A percentile compares a stretch with the other conserved stretches of the same genome.
Evolutionary conservation across 2,329 filamentous ascomycete species (phyloP).

Genomic region (Sclerotinia glacialis): DNA sequence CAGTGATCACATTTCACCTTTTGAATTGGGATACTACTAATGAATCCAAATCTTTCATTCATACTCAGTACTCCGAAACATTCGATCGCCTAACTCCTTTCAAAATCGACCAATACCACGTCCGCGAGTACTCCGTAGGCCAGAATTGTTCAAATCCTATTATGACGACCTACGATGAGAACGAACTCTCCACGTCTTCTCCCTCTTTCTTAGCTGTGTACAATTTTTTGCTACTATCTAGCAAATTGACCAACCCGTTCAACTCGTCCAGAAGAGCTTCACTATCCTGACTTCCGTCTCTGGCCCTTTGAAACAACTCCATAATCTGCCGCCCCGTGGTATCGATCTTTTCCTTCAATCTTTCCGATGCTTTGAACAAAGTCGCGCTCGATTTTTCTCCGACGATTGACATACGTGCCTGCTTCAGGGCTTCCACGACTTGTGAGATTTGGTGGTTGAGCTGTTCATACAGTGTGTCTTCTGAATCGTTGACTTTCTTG

Average conservation of each 20-base stretch:
- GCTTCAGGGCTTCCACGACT: slow-evolving; percentile 21
- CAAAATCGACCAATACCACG: background rate
- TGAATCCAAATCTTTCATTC: slow-evolving; percentile 17
- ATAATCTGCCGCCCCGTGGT: slow-evolving; percentile 25
- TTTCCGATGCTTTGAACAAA: slow-evolving; percentile 21
- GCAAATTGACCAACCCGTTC: slow-evolving; percentile 25
- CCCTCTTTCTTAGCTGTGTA: slow-evolving; percentile 16
- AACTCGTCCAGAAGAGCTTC: slow-evolving; percentile 30
- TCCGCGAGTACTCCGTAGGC: background rate
- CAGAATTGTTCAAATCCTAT: background rate
- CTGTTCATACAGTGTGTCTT: slow-evolving; percentile 7
- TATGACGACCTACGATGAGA: background rate
- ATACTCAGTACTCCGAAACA: background rate
- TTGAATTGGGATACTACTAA: slow-evolving; percentile 39
- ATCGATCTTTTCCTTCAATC: slow-evolving; percentile 28
- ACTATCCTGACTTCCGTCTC: slow-evolving; percentile 27
- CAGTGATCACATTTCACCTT: slow-evolving; percentile 24
- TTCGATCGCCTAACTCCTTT: background rate
- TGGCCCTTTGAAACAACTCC: slow-evolving; percentile 25
- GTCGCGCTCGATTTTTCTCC: slow-evolving; percentile 13
- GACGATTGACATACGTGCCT: slow-evolving; percentile 13
- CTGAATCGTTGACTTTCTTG: slow-evolving; percentile 4
- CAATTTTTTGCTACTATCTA: slow-evolving; percentile 27
- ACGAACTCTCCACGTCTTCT: background rate
- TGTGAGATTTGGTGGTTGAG: slow-evolving; percentile 12